phyloP scores from a whole-genome alignment of 2,329 filamentous ascomycete genomes.

The Apiospora malaysiana region DNA sequence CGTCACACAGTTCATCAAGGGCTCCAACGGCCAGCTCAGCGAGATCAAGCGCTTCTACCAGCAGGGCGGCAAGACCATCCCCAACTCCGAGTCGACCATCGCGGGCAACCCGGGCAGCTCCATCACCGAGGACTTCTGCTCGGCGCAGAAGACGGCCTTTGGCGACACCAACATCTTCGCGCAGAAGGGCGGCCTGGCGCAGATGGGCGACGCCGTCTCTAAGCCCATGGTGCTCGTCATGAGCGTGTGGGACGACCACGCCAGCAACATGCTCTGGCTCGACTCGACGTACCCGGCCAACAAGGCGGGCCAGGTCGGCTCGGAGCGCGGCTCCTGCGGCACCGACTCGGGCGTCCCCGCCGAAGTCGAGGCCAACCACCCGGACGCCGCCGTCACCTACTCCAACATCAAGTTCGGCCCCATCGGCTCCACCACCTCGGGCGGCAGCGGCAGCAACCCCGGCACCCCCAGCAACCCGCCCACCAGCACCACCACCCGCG shows the following conservation, averaged over 20 bases:
- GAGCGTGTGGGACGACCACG: constrained; percentile 62
- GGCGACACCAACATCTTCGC: constrained; percentile 57
- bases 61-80: constrained; percentile 57
- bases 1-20: constrained; percentile 61
- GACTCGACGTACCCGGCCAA: constrained; percentile 60
- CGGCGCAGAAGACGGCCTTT: constrained; percentile 58
- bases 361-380: constrained; percentile 46
- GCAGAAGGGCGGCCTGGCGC: constrained; percentile 56
- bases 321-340: constrained; percentile 53
- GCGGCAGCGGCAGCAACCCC: background rate
- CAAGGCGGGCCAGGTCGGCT: constrained; percentile 44
- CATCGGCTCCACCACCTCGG: constrained; percentile 47
- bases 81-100: constrained; percentile 44
- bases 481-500: background rate
- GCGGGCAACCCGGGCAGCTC: constrained; percentile 37
- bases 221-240: constrained; percentile 67
- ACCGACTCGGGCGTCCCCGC: constrained; percentile 50
- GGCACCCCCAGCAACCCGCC: background rate
- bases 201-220: constrained; percentile 57
- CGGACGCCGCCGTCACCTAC: constrained; percentile 49
- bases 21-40: constrained; percentile 51
- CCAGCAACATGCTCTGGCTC: constrained; percentile 57
- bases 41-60: constrained; percentile 65
- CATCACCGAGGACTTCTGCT: constrained; percentile 62
- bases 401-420: constrained; percentile 57